These are phyloP conservation scores for Aurifilum marmelostoma DNA, from an alignment of 2,329 filamentous ascomycete genomes.

Conservation along the genomic window DNA sequence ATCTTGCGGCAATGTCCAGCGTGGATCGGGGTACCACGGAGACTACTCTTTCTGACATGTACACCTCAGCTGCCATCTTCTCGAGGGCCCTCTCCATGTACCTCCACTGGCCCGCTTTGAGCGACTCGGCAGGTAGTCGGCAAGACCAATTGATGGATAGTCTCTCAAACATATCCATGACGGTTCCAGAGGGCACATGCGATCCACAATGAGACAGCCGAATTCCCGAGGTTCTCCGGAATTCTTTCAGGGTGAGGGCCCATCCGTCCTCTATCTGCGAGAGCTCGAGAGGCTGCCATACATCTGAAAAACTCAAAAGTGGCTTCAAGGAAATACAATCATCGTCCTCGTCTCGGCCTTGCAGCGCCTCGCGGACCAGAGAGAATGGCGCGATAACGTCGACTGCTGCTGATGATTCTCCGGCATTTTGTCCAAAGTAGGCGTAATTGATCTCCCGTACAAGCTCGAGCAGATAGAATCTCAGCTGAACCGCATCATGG, in stretches of 20 bases:
- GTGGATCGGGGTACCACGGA: slow-evolving; percentile 15
- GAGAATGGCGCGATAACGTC: slow-evolving; percentile 1
- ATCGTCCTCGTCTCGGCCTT: slow-evolving; percentile 10
- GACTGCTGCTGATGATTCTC: neutral
- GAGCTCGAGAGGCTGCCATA: slow-evolving; percentile 24
- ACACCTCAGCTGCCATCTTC: slow-evolving; percentile 26
- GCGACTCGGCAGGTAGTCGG: slow-evolving; percentile 18
- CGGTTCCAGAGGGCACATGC: neutral
- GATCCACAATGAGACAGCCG: slow-evolving; percentile 17
- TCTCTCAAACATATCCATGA: slow-evolving; percentile 22
- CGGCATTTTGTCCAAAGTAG: slow-evolving; percentile 4
- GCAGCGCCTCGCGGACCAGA: slow-evolving; percentile 5
- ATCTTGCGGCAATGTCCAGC: slow-evolving; percentile 15
- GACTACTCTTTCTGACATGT: slow-evolving; percentile 21
- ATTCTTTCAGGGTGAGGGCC: neutral
- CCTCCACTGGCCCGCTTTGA: slow-evolving; percentile 23
- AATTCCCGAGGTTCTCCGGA: neutral
- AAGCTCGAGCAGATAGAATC: slow-evolving; percentile 17
- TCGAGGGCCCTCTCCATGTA: slow-evolving; percentile 25
- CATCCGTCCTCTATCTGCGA: slow-evolving; percentile 8
- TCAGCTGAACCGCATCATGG: slow-evolving; percentile 11
- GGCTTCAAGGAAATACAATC: slow-evolving; percentile 21
- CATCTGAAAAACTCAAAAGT: slow-evolving; percentile 11
- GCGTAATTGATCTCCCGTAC: slow-evolving; percentile 21
- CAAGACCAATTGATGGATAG: slow-evolving; percentile 28